Evolutionary conservation across 768 basidiomycete species (phyloP), one percentile per base, ranked within the genome.

Genomic region (Leccinellum luteum): DNA sequence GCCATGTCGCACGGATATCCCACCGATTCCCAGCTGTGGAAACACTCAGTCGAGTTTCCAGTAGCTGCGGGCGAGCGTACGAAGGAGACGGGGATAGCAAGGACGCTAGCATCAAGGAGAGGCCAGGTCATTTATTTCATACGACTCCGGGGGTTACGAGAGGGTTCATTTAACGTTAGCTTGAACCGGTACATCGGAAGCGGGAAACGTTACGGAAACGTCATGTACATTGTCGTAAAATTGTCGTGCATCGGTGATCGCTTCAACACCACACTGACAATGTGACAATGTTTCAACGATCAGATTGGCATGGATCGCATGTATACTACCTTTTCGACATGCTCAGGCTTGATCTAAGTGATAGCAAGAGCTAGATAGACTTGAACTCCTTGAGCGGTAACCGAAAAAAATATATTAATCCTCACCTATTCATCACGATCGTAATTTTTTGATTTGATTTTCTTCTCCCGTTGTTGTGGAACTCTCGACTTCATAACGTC

Each of bases 111-210:
- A 56, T 49, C 35, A 38, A 43, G 41, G 23, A 45, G 23, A 25
- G 27, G 35, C 27, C 8, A 34, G 12, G 23, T 34, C 52, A 57
- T 61, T 66, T 67, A 67, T 60, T 48, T 28, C 38, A 41, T 10
- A 41, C 19, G 9, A 45, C n/a, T 13, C 30, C 13, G 44, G 52
- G 51, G 44, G 52, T 57, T 64, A 63, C 48, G 62, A 60, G 32
- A 52, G 60, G 60, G 66, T 65, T 52, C 65, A 49, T 48, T 68
- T 59, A 66, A 62, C 64, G 67, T 61, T 60, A 34, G 50, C 38
- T 31, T 30, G 32, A 19, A 35, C 23, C 19, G 34, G 48, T 43
- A 58, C 43, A 9, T 30, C 30, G 30, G 55, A 52, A 31, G 47
- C 32, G 23, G 9, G 25, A n/a, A 49, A 58, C 31, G n/a, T 58